These are phyloP conservation scores for Phytopythium sindhum DNA, from an alignment of 352 stramenopile species.

Conservation along the genomic window DNA sequence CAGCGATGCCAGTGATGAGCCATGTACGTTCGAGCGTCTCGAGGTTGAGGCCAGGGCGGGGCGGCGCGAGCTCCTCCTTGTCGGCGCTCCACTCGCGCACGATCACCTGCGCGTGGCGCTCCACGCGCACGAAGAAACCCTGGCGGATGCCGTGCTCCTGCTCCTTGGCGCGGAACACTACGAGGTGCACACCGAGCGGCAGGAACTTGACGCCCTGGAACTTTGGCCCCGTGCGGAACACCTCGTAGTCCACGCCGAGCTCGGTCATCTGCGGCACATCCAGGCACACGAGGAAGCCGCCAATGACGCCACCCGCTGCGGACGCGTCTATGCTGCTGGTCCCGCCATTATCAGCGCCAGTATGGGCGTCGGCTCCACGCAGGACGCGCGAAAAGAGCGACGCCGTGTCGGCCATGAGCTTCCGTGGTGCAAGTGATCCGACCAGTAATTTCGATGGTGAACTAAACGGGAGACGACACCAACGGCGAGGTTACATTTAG, in stretches of 20 bases:
- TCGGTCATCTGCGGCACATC: conserved; percentile 75
- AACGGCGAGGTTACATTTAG: background rate
- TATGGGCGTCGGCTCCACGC: conserved; percentile 9
- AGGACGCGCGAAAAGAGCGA: conserved; percentile 45
- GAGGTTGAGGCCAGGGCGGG: conserved; percentile 54
- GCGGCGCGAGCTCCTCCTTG: conserved; percentile 67
- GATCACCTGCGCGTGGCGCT: conserved; percentile 57
- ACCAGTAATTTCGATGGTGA: background rate
- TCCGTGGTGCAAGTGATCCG: too few species aligned
- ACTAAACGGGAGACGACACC: background rate
- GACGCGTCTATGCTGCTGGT: background rate
- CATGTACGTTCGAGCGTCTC: conserved; percentile 70
- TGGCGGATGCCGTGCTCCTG: conserved; percentile 81
- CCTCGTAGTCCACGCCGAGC: conserved; percentile 85
- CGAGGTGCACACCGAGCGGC: conserved; percentile 75
- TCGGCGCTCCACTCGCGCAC: conserved; percentile 75
- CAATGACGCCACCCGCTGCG: conserved; percentile 17
- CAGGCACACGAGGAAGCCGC: conserved; percentile 80
- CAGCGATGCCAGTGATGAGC: background rate
- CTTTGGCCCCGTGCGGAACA: conserved; percentile 73
- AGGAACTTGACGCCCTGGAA: conserved; percentile 88
- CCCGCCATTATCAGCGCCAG: background rate
- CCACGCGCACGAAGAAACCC: conserved; percentile 75
- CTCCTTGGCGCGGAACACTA: conserved; percentile 73
- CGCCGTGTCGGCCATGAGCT: conserved; percentile 11